These are phyloP conservation scores for Lactarius hengduanensis DNA, from an alignment of 768 basidiomycete genomes.

Conservation along the genomic window DNA sequence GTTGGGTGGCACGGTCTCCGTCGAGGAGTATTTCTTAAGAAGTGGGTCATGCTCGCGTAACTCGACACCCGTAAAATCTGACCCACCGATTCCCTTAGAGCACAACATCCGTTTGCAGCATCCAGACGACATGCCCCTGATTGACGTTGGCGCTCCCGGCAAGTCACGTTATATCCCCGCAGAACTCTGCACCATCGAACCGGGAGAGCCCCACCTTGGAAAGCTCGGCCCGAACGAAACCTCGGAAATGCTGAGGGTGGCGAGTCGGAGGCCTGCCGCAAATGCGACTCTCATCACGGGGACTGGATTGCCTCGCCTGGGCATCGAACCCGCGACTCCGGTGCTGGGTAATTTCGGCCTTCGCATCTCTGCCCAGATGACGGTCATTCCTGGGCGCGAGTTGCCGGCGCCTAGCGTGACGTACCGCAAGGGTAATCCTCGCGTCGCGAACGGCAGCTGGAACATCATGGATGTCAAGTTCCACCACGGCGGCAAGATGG, in stretches of 20 bases:
- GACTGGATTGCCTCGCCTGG: conserved; percentile 57
- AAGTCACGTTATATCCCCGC: conserved; percentile 53
- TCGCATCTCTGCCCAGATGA: conserved; percentile 55
- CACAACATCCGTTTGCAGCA: conserved; percentile 52
- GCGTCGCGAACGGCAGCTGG: conserved; percentile 65
- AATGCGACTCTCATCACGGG: conserved; percentile 60
- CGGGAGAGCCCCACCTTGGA: conserved; percentile 59
- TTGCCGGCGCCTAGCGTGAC: conserved; percentile 56
- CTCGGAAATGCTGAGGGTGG: conserved; percentile 64
- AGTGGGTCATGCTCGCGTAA: conserved; percentile 45
- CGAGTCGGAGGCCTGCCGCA: conserved; percentile 58
- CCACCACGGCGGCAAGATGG: conserved; percentile 49
- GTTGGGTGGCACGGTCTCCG: conserved; percentile 51
- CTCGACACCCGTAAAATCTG: conserved; percentile 14
- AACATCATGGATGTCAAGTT: conserved; percentile 75
- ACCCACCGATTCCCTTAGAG: conserved; percentile 40
- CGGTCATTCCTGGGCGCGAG: conserved; percentile 61
- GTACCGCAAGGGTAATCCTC: conserved; percentile 48
- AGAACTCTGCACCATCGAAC: conserved; percentile 65
- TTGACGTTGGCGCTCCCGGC: conserved; percentile 37
- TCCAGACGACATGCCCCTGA: conserved; percentile 38
- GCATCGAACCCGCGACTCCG: conserved; percentile 42
- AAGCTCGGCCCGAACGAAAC: conserved; percentile 63
- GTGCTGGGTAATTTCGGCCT: conserved; percentile 56
- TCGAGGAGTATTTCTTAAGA: conserved; percentile 60